Percentiles rank a stretch among this genome's conserved stretches.
phyloP scores from a whole-genome alignment of 371 early-diverging fungal species.

The Capillidium rhysosporum region DNA sequence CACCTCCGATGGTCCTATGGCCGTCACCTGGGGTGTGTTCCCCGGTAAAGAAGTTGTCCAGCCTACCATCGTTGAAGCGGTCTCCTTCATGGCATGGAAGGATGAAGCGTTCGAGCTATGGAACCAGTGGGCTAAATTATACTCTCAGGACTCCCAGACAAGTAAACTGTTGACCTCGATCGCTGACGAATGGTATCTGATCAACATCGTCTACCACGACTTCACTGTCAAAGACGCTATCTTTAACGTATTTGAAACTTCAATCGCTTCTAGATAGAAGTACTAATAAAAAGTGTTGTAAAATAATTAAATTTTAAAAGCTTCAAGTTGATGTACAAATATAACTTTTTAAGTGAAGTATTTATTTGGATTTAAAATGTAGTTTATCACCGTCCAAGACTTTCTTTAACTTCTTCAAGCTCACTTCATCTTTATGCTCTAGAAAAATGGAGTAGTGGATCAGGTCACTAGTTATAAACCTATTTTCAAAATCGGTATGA shows the following conservation, averaged over 20 bases:
- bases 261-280: too few relatives aligned
- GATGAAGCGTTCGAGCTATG: slow-evolving; percentile 94
- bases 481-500: slow-evolving; percentile 89
- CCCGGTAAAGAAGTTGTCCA: slow-evolving; percentile 94
- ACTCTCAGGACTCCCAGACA: slow-evolving; percentile 35
- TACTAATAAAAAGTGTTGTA: too few relatives aligned
- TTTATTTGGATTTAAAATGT: slow-evolving; percentile 24
- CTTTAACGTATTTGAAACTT: slow-evolving; percentile 34
- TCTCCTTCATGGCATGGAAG: slow-evolving; percentile 91
- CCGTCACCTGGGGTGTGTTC: slow-evolving; percentile 98
- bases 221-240: slow-evolving; percentile 53
- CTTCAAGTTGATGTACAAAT: too few relatives aligned
- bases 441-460: slow-evolving; percentile 74
- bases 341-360: too few relatives aligned
- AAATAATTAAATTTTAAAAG: too few relatives aligned
- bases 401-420: slow-evolving; percentile 91
- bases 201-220: slow-evolving; percentile 92
- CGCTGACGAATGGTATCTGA: slow-evolving; percentile 63
- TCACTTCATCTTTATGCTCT: slow-evolving; percentile 46
- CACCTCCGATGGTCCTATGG: slow-evolving; percentile 65
- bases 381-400: slow-evolving; percentile 89
- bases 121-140: slow-evolving; percentile 73
- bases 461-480: slow-evolving; percentile 97
- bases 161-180: slow-evolving; percentile 40
- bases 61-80: slow-evolving; percentile 86